Evolutionary conservation across 2,329 filamentous ascomycete species (phyloP).

Genomic region (Cytospora mali): DNA sequence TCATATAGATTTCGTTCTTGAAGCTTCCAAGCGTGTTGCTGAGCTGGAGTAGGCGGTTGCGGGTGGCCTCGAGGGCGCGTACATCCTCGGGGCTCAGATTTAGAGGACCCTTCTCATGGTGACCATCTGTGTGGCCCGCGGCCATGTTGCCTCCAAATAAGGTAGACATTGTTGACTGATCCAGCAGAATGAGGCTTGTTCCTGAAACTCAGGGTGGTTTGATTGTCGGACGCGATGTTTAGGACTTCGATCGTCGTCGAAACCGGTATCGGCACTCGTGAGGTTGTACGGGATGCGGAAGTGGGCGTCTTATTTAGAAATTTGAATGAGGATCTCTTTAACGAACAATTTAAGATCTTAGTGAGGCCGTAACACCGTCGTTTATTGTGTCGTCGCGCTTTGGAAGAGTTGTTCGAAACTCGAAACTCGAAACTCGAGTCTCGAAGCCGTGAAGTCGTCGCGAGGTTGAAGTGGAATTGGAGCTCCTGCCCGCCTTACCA

Average conservation of each 20-base stretch:
- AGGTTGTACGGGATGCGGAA: not conserved
- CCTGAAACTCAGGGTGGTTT: not conserved
- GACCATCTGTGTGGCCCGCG: not conserved
- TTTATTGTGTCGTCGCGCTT: no score
- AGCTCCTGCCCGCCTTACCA: constrained; percentile 2
- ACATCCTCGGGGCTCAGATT: constrained; percentile 60
- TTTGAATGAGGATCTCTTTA: not conserved
- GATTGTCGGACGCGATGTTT: not conserved
- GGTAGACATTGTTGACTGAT: not conserved
- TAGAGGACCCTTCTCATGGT: constrained; percentile 39
- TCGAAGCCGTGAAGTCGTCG: not conserved
- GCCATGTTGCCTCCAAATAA: not conserved
- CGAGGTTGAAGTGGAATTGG: not conserved
- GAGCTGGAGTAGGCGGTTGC: constrained; percentile 69
- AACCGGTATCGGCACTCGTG: not conserved
- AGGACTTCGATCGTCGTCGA: not conserved
- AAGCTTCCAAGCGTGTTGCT: constrained; percentile 69
- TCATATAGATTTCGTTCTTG: constrained; percentile 60
- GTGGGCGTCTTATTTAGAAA: not conserved
- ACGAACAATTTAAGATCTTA: not conserved
- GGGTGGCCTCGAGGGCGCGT: constrained; percentile 71
- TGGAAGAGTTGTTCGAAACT: no score
- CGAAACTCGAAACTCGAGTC: not conserved
- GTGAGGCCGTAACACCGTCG: not conserved
- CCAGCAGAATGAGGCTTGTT: not conserved